A percentile compares a stretch with the other conserved stretches of the same genome.
These are phyloP conservation scores for Stagonosporopsis vannaccii DNA, from an alignment of 2,329 filamentous ascomycete genomes.

Conservation along the genomic window DNA sequence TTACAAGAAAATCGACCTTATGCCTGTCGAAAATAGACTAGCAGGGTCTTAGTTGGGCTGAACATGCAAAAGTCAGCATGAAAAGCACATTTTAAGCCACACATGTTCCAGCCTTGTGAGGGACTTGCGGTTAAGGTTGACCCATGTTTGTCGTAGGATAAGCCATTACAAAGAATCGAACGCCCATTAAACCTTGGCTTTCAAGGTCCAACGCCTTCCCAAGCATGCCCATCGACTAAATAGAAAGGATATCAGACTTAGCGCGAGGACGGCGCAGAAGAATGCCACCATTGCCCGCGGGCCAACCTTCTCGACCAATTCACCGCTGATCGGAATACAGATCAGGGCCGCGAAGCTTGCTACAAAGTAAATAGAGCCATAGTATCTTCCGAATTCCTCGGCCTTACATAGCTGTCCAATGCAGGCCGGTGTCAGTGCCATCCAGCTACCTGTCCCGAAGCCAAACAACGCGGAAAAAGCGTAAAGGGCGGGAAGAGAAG, in stretches of 20 bases:
- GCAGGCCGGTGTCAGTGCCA: constrained; percentile 55
- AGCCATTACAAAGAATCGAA: too few species aligned
- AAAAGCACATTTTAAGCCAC: too few species aligned
- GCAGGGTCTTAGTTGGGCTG: too few species aligned
- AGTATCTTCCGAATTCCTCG: constrained; percentile 58
- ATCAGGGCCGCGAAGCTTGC: constrained; percentile 46
- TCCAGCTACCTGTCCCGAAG: constrained; percentile 57
- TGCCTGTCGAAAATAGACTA: too few species aligned
- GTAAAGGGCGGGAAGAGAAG: constrained; percentile 46
- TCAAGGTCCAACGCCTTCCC: constrained; percentile 42
- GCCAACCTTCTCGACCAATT: constrained; percentile 45
- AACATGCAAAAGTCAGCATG: too few species aligned
- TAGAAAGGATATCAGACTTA: constrained; percentile 41
- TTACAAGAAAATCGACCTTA: too few species aligned
- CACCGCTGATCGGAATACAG: constrained; percentile 47
- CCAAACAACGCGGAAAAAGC: constrained; percentile 54
- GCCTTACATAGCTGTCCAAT: constrained; percentile 57
- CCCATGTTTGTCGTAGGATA: too few species aligned
- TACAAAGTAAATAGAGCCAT: constrained; percentile 57
- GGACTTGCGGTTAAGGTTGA: too few species aligned
- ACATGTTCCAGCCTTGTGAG: too few species aligned
- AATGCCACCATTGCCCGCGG: constrained; percentile 45
- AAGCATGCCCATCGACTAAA: constrained; percentile 48
- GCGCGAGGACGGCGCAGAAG: constrained; percentile 40
- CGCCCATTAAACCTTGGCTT: constrained; percentile 24